Percentiles rank a stretch among this genome's conserved stretches.
These are phyloP conservation scores for Sergeia podlipaevii DNA, from an alignment of 208 protist genomes.

Conservation along the genomic window DNA sequence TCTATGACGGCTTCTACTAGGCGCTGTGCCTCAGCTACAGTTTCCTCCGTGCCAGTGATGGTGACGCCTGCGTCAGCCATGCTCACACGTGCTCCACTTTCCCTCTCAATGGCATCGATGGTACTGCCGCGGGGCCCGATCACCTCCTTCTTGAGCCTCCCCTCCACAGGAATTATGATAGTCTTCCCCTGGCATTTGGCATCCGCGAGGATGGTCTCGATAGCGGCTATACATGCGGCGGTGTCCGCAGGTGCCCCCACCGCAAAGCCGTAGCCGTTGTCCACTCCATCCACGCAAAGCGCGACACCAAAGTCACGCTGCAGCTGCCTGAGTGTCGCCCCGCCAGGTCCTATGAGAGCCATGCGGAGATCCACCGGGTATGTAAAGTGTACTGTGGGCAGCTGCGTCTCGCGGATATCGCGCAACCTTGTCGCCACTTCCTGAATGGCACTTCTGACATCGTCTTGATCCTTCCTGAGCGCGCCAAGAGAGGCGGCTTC, in stretches of 20 bases:
- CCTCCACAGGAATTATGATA: conserved; percentile 15
- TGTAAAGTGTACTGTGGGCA: conserved; percentile 23
- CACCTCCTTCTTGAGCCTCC: conserved; percentile 14
- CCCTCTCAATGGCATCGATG: conserved; percentile 29
- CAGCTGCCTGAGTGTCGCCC: conserved; percentile 52
- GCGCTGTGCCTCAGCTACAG: conserved; percentile 13
- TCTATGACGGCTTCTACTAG: conserved; percentile 25
- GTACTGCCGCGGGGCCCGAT: conserved; percentile 40
- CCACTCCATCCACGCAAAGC: conserved; percentile 35
- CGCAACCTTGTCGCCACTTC: conserved; percentile 14
- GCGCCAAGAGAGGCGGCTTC: conserved; percentile 9
- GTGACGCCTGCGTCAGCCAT: conserved; percentile 16
- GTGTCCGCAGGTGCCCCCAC: conserved; percentile 21
- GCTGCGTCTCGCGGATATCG: conserved; percentile 7
- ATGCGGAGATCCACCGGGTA: conserved; percentile 20
- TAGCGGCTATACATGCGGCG: conserved; percentile 26
- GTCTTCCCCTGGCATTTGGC: conserved; percentile 11
- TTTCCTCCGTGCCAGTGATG: conserved; percentile 22
- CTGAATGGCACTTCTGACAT: conserved; percentile 1
- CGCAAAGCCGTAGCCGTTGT: conserved; percentile 21
- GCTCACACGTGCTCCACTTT: conserved; percentile 35
- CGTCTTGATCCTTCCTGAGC: neutral
- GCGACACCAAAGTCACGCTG: conserved; percentile 56
- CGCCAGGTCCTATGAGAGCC: conserved; percentile 30
- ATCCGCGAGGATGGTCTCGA: conserved; percentile 23